phyloP scores from a whole-genome alignment of 371 early-diverging fungal species.

The Rhizomucor miehei region DNA sequence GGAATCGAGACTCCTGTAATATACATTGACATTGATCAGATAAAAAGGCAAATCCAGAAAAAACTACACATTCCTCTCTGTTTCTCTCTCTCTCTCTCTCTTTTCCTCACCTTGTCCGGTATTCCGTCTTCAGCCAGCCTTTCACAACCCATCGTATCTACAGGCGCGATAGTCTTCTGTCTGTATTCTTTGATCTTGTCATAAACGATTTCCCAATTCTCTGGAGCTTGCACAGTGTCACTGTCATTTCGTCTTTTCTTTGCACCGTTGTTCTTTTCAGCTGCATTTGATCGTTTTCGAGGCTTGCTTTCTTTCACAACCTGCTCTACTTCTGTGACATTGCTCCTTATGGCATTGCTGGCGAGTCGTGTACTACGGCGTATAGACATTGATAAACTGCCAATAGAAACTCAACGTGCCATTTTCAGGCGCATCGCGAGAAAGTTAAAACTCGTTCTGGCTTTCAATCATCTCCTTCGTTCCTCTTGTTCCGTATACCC shows the following conservation, averaged over 20 bases:
- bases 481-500: background rate
- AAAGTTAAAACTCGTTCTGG: too few species aligned
- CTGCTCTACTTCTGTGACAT: background rate
- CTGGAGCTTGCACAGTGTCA: constrained; percentile 24
- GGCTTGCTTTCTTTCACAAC: background rate
- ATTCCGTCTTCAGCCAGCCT: constrained; percentile 58
- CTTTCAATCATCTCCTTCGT: too few species aligned
- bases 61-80: too few species aligned
- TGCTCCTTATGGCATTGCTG: background rate
- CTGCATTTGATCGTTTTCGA: background rate
- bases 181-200: constrained; percentile 64
- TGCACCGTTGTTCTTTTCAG: background rate
- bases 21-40: too few species aligned
- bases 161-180: constrained; percentile 73
- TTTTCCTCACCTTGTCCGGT: constrained; percentile 14
- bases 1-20: constrained; percentile 71
- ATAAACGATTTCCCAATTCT: constrained; percentile 70
- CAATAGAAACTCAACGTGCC: too few species aligned
- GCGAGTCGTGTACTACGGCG: constrained; percentile 13
- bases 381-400: constrained; percentile 9
- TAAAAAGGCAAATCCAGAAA: too few species aligned
- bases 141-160: constrained; percentile 96
- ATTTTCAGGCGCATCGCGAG: too few species aligned
- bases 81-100: background rate
- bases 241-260: too few species aligned